Conservation (phyloP, 2,329 filamentous ascomycete species). For the Apiospora kogelbergensis region DNA sequence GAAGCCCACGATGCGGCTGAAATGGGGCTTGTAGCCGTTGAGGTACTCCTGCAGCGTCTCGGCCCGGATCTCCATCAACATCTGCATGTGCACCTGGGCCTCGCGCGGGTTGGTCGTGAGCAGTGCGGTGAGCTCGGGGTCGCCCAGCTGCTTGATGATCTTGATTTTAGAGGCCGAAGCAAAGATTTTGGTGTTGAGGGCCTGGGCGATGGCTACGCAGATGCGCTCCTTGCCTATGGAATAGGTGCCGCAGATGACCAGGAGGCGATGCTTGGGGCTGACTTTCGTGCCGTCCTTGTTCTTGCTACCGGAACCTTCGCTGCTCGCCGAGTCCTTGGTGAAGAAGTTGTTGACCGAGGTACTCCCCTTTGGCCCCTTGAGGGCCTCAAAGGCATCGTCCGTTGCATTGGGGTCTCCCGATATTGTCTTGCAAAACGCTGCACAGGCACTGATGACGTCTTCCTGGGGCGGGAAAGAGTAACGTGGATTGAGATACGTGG, state of each 20-base stretch:
- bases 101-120: slow-evolving; percentile 79
- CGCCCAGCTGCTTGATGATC: slow-evolving; percentile 82
- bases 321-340: slow-evolving; percentile 33
- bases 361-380: slow-evolving; percentile 42
- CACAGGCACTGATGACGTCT: slow-evolving; percentile 84
- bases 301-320: slow-evolving; percentile 11
- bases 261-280: slow-evolving; percentile 61
- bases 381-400: slow-evolving; percentile 46
- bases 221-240: slow-evolving; percentile 98
- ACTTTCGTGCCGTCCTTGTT: slow-evolving; percentile 5
- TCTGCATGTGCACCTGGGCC: slow-evolving; percentile 97
- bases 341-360: slow-evolving; percentile 55
- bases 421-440: slow-evolving; percentile 80
- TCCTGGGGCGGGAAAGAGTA: slow-evolving; percentile 91
- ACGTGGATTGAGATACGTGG: slow-evolving; percentile 92
- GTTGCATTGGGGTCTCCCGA: slow-evolving; percentile 60
- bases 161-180: slow-evolving; percentile 80
- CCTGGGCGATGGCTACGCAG: slow-evolving; percentile 86
- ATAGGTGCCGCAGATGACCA: slow-evolving; percentile 95
- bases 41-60: slow-evolving; percentile 92
- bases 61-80: slow-evolving; percentile 87
- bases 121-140: slow-evolving; percentile 73
- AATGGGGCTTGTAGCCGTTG: slow-evolving; percentile 74
- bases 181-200: slow-evolving; percentile 85
- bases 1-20: slow-evolving; percentile 85